Percentiles rank a stretch among this genome's conserved stretches.
Evolutionary conservation across 768 basidiomycete species (phyloP).

Genomic region (Panellus pusillus): DNA sequence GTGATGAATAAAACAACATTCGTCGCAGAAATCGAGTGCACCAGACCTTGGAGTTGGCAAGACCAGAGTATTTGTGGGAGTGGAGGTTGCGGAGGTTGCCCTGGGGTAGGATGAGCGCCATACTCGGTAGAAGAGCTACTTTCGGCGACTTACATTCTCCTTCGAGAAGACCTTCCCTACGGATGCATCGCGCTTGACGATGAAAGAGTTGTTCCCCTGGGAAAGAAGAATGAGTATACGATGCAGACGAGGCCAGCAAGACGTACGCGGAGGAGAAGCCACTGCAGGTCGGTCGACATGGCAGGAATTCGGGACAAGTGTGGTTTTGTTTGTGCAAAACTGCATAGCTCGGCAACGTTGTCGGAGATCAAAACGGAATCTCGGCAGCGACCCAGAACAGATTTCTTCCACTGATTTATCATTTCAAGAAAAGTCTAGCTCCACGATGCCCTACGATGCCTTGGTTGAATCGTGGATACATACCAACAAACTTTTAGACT

Average conservation of each 20-base stretch:
- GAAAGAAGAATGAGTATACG: constrained; percentile 8
- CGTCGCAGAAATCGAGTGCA: background rate
- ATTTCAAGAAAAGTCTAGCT: too few relatives aligned
- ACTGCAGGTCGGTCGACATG: constrained; percentile 91
- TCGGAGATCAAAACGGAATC: too few relatives aligned
- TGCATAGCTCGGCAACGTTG: too few relatives aligned
- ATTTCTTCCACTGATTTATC: too few relatives aligned
- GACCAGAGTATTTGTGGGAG: constrained; percentile 91
- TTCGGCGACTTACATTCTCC: constrained; percentile 74
- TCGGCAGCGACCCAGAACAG: too few relatives aligned
- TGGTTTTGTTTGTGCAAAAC: too few relatives aligned
- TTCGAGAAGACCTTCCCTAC: constrained; percentile 75
- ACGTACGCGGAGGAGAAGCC: constrained; percentile 88
- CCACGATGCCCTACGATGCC: too few relatives aligned
- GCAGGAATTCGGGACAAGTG: constrained; percentile 25
- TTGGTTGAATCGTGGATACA: too few relatives aligned
- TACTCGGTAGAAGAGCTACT: background rate
- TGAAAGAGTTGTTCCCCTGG: constrained; percentile 82
- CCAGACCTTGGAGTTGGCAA: constrained; percentile 78
- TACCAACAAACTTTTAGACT: too few relatives aligned
- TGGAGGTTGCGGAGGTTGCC: constrained; percentile 86
- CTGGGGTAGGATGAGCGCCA: constrained; percentile 36
- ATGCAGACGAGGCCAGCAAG: background rate
- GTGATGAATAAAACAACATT: too few relatives aligned
- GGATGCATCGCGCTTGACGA: constrained; percentile 73